A percentile compares a stretch with the other conserved stretches of the same genome.
phyloP scores from a whole-genome alignment of 352 stramenopile genomes.

The Salisapilia sapeloensis region DNA sequence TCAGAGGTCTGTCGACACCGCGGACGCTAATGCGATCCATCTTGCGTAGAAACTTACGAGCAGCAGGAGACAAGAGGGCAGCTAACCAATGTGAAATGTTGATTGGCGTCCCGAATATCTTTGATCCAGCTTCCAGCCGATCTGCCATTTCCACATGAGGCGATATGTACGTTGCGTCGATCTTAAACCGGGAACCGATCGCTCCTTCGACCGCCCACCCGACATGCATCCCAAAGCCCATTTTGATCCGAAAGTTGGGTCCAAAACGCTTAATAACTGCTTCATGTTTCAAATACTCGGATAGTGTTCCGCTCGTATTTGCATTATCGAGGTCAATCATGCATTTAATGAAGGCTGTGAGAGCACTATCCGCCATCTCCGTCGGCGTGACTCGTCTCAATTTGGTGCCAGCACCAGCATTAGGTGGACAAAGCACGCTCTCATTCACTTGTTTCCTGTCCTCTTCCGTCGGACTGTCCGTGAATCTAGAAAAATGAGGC shows the following conservation, averaged over 20 bases:
- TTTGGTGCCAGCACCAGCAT: conserved; percentile 39
- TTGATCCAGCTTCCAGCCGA: conserved; percentile 88
- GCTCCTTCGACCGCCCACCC: conserved; percentile 92
- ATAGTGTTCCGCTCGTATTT: conserved; percentile 55
- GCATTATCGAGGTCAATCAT: conserved; percentile 80
- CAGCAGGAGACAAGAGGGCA: conserved; percentile 37
- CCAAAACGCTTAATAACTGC: conserved; percentile 78
- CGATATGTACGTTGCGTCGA: conserved; percentile 96
- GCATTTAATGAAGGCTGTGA: conserved; percentile 92
- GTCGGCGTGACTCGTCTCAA: conserved; percentile 63
- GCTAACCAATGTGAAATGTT: conserved; percentile 78
- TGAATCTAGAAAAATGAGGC: conserved; percentile 63
- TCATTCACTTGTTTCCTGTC: conserved; percentile 57
- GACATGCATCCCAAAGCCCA: conserved; percentile 94
- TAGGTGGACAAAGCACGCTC: conserved; percentile 47
- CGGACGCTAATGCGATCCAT: conserved; percentile 79
- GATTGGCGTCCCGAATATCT: conserved; percentile 79
- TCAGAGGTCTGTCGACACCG: conserved; percentile 63
- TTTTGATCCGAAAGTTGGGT: conserved; percentile 64
- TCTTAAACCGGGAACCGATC: conserved; percentile 91
- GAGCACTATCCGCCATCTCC: conserved; percentile 85
- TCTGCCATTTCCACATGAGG: conserved; percentile 90
- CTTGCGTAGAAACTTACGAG: conserved; percentile 61
- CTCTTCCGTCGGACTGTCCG: conserved; percentile 53
- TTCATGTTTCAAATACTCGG: conserved; percentile 43